A percentile compares a stretch with the other conserved stretches of the same genome.
These are phyloP conservation scores for Colletotrichum euphorbiae DNA, from an alignment of 2,329 filamentous ascomycete species.

Conservation along the genomic window DNA sequence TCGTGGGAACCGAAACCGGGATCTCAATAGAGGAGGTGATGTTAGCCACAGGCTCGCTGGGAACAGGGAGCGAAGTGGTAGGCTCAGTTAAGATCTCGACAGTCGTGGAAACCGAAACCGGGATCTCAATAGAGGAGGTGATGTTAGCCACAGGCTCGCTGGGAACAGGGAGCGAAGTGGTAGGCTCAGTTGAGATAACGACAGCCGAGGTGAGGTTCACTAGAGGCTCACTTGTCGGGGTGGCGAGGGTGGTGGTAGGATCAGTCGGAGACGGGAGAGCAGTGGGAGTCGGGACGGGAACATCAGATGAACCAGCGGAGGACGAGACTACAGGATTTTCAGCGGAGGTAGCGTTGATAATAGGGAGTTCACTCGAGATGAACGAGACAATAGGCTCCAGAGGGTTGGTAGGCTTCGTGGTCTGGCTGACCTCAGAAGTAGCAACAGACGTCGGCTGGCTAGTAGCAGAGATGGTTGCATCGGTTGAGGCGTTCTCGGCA, in stretches of 20 bases:
- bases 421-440: slow-evolving; percentile 12
- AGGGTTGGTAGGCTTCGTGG: slow-evolving; percentile 26
- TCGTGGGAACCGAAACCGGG: slow-evolving; percentile 16
- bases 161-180: slow-evolving; percentile 14
- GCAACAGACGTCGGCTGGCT: slow-evolving; percentile 6
- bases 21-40: slow-evolving; percentile 31
- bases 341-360: slow-evolving; percentile 25
- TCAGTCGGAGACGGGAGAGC: slow-evolving; percentile 35
- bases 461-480: slow-evolving; percentile 1
- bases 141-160: slow-evolving; percentile 30
- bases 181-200: slow-evolving; percentile 10
- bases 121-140: slow-evolving; percentile 29
- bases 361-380: slow-evolving; percentile 29
- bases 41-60: slow-evolving; percentile 29
- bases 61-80: slow-evolving; percentile 16
- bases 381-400: slow-evolving; percentile 37
- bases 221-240: slow-evolving; percentile 16
- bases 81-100: slow-evolving; percentile 11
- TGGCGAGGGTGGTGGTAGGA: slow-evolving; percentile 19
- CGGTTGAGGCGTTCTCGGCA: slow-evolving; percentile 4
- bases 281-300: slow-evolving; percentile 29
- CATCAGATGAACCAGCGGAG: slow-evolving; percentile 21
- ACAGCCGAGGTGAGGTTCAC: slow-evolving; percentile 24
- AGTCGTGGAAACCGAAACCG: slow-evolving; percentile 16
- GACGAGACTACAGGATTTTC: slow-evolving; percentile 16